Evolutionary conservation across 1,284 basidiomycete species (phyloP).

Genomic region (Rhizoctonia solani): DNA sequence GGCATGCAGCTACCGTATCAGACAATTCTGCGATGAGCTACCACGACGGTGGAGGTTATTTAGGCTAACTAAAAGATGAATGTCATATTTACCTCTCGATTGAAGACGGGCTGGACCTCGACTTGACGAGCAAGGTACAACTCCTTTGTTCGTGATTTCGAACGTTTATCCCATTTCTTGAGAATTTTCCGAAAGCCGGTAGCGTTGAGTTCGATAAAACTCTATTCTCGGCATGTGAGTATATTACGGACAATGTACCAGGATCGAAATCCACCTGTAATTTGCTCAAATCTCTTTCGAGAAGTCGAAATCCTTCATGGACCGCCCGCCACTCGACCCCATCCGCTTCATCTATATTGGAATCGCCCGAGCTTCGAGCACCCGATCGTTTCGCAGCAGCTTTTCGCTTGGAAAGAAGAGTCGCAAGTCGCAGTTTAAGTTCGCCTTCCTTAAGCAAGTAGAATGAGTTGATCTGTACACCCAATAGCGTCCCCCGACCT

Average conservation of each 20-base stretch:
- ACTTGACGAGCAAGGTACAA: slow-evolving; percentile 96
- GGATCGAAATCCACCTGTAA: slow-evolving; percentile 68
- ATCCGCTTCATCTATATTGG: slow-evolving; percentile 57
- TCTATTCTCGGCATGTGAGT: slow-evolving; percentile 52
- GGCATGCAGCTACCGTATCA: slow-evolving; percentile 91
- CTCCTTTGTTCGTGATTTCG: slow-evolving; percentile 93
- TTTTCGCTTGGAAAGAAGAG: slow-evolving; percentile 91
- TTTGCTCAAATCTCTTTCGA: slow-evolving; percentile 96
- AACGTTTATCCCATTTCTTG: slow-evolving; percentile 99
- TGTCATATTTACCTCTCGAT: slow-evolving; percentile 70
- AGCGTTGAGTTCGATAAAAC: slow-evolving; percentile 98
- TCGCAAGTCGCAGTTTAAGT: slow-evolving; percentile 88
- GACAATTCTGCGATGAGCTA: slow-evolving; percentile 94
- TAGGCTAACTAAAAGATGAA: background rate
- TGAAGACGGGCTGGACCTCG: slow-evolving; percentile 97
- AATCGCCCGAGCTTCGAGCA: slow-evolving; percentile 58
- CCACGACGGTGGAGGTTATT: background rate
- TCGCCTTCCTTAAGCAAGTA: slow-evolving; percentile 98
- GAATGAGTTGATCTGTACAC: slow-evolving; percentile 91
- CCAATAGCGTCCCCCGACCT: background rate
- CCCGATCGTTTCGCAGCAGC: slow-evolving; percentile 73
- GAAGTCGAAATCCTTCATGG: slow-evolving; percentile 92
- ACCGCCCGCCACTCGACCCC: slow-evolving; percentile 91
- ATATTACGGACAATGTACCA: background rate
- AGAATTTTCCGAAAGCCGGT: slow-evolving; percentile 97